These are phyloP conservation scores for Fusarium nematophilum DNA, from an alignment of 2,329 filamentous ascomycete species.

Conservation along the genomic window DNA sequence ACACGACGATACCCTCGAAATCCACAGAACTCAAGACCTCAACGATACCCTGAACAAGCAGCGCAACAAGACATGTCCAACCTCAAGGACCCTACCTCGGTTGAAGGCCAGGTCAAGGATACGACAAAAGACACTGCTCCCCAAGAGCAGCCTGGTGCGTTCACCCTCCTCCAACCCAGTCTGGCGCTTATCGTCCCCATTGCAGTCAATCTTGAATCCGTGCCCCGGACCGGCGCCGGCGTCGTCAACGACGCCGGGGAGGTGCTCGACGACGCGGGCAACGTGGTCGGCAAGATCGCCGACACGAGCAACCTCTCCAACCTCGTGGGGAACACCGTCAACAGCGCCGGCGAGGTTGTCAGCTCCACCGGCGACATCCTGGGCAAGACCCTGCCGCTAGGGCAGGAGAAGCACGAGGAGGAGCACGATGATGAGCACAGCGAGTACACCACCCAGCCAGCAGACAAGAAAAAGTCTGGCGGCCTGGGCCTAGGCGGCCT, in stretches of 20 bases:
- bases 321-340: slow-evolving; percentile 55
- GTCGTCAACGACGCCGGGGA: slow-evolving; percentile 59
- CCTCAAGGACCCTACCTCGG: slow-evolving; percentile 43
- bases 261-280: slow-evolving; percentile 57
- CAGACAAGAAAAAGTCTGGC: slow-evolving; percentile 47
- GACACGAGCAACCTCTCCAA: slow-evolving; percentile 54
- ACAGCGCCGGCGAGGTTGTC: slow-evolving; percentile 50
- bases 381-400: slow-evolving; percentile 53
- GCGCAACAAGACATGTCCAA: slow-evolving; percentile 4
- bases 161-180: slow-evolving; percentile 33
- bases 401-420: slow-evolving; percentile 46
- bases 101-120: slow-evolving; percentile 48
- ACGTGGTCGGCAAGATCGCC: slow-evolving; percentile 55
- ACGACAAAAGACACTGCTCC: slow-evolving; percentile 42
- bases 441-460: slow-evolving; percentile 54
- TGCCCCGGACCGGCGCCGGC: slow-evolving; percentile 53
- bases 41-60: slow-evolving; percentile 26
- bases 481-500: slow-evolving; percentile 44
- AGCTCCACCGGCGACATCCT: slow-evolving; percentile 54
- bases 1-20: slow-evolving; percentile 32
- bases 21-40: slow-evolving; percentile 23
- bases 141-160: slow-evolving; percentile 48
- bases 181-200: slow-evolving; percentile 42
- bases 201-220: slow-evolving; percentile 45
- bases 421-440: slow-evolving; percentile 45